Evolutionary conservation across 2,329 filamentous ascomycete genomes (phyloP).

Genomic region (Fusarium guadeloupense): DNA sequence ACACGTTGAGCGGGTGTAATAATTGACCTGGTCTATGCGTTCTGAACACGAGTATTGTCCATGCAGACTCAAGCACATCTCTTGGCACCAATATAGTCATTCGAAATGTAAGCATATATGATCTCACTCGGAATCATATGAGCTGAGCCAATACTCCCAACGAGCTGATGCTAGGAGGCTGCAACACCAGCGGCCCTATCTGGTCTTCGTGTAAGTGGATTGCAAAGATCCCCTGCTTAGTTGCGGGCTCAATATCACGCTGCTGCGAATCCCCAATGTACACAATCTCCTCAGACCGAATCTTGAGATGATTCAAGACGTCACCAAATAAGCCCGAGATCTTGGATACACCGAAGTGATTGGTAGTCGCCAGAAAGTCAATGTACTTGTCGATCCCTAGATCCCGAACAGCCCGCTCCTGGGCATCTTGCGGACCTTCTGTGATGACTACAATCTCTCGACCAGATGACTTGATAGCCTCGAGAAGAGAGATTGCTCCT

Average conservation of each 20-base stretch:
- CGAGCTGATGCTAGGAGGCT: constrained; percentile 24
- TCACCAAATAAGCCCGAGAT: constrained; percentile 40
- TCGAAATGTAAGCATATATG: not conserved
- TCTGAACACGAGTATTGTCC: too few relatives aligned
- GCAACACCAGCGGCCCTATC: constrained; percentile 1
- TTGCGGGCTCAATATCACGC: constrained; percentile 45
- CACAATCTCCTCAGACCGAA: constrained; percentile 40
- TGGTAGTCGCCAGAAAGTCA: constrained; percentile 47
- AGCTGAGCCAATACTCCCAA: constrained; percentile 18
- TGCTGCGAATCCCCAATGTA: constrained; percentile 45
- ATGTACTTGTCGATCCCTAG: constrained; percentile 39
- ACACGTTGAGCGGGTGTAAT: constrained; percentile 26
- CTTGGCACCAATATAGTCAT: not conserved
- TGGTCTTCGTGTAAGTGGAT: constrained; percentile 40
- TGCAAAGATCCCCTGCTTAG: constrained; percentile 40
- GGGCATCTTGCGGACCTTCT: constrained; percentile 58
- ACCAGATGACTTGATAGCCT: constrained; percentile 44
- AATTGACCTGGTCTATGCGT: constrained; percentile 5
- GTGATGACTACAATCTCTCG: constrained; percentile 57
- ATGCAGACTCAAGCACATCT: too few relatives aligned
- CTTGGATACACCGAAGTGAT: constrained; percentile 44
- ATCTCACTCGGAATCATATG: not conserved
- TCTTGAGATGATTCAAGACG: constrained; percentile 41
- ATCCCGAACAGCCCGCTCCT: constrained; percentile 51
- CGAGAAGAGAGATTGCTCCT: constrained; percentile 49